Base-by-base conservation (phyloP, 2,329 filamentous ascomycete species). In the Verticillium albo-atrum region DNA sequence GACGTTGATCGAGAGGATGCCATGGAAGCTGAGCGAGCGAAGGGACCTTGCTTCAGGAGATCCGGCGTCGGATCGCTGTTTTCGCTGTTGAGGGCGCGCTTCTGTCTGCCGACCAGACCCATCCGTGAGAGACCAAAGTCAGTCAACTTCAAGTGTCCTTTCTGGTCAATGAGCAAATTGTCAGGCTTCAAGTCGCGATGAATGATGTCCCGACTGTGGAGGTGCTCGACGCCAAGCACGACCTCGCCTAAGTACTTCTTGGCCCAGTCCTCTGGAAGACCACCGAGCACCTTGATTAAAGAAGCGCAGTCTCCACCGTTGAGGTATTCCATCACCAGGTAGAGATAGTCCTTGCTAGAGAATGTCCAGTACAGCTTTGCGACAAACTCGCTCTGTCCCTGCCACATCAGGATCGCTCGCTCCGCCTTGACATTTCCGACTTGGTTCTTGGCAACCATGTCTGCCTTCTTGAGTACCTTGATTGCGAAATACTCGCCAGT, bases 371-470 rank as follows among this genome's bases (percentile, higher is more conserved):
- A 99, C 14, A 99, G 83, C 77, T 99, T 99, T 27, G 95, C 95
- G 60, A 99, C 95, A 72, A 99, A 99, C 61, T 99, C 95, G 72
- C 96, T 99, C 74, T 98, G 92, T 25, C 95, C 95, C 77, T 99
- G 95, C 91, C 95, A 98, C 95, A 99, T 99, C 95, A 99, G 98
- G 71, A 99, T 99, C 25, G 96, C 96, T 65, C 95, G 86, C 75
- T 99, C 95, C 9, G 96, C 95, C 75, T 99, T 98, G 69, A 99
- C 95, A 70, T 99, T 99, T 66, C 95, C 97, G 67, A 99, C 93
- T 72, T 99, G 95, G 72, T 99, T 99, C 76, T 99, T 99, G 62
- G 95, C 95, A 63, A 99, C 92, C 95, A 99, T 99, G 79, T 99
- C 95, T n/a, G 95, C 93, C 76, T 99, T 99, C 72, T 98, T 98